phyloP scores from a whole-genome alignment of 805 yeast genomes.

The Tetrapisispora pingtungensis region DNA sequence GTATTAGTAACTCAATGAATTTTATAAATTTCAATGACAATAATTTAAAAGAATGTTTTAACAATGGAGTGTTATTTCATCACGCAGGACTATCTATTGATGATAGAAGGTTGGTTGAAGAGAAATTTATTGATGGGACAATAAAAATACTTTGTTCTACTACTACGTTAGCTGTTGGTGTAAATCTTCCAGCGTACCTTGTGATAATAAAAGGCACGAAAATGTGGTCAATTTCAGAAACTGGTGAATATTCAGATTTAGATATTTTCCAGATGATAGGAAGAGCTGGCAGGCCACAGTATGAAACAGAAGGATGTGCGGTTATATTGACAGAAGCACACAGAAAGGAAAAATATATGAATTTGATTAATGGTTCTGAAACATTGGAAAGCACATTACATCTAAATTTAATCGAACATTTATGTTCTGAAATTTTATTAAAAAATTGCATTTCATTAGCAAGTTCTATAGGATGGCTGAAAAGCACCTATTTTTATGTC shows the following conservation, averaged over 20 bases:
- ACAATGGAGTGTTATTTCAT: conserved; percentile 41
- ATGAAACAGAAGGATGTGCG: conserved; percentile 39
- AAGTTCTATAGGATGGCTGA: conserved; percentile 38
- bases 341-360: conserved; percentile 32
- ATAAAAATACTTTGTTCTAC: conserved; percentile 43
- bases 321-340: conserved; percentile 37
- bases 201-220: conserved; percentile 56
- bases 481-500: conserved; percentile 41
- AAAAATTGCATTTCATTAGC: conserved; percentile 31
- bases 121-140: conserved; percentile 34
- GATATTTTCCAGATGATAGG: conserved; percentile 58
- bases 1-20: not conserved
- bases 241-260: conserved; percentile 43
- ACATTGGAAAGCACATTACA: conserved; percentile 40
- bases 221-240: conserved; percentile 42
- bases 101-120: conserved; percentile 40
- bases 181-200: conserved; percentile 50
- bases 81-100: conserved; percentile 46
- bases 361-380: conserved; percentile 34
- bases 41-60: conserved; percentile 7
- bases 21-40: conserved; percentile 8
- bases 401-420: conserved; percentile 31
- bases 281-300: conserved; percentile 54
- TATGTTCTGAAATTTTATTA: conserved; percentile 37
- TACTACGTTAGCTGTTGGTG: conserved; percentile 52